Percentiles rank a stretch among this genome's conserved stretches.
These are phyloP conservation scores for Carallia pectinifolia DNA, from an alignment of 345 rosid genomes.

Conservation along the genomic window DNA sequence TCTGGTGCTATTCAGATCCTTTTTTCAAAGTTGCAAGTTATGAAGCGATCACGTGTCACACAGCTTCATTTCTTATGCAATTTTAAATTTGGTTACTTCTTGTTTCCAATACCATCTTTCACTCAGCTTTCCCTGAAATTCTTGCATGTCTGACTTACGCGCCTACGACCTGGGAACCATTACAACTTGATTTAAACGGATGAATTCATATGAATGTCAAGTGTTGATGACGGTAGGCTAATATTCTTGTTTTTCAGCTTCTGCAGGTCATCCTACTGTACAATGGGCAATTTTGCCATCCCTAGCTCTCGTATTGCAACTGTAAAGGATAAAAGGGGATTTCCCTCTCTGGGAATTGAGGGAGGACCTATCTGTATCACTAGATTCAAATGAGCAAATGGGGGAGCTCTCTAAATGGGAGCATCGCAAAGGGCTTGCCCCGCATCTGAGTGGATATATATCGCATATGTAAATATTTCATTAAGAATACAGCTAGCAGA, in stretches of 20 bases:
- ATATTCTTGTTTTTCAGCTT: conserved; percentile 30
- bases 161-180: background rate
- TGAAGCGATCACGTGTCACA: no score
- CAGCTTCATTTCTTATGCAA: no score
- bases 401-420: conserved; percentile 38
- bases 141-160: background rate
- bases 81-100: no score
- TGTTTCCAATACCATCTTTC: no score
- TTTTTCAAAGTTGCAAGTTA: no score
- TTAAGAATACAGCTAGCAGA: conserved; percentile 31
- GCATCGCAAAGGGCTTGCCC: conserved; percentile 31
- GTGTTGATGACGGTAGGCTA: background rate
- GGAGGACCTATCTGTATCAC: conserved; percentile 22
- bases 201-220: conserved; percentile 2
- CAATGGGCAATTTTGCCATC: conserved; percentile 35
- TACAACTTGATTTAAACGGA: background rate
- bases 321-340: conserved; percentile 26
- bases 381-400: conserved; percentile 22
- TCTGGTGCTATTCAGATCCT: no score
- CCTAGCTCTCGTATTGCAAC: conserved; percentile 30
- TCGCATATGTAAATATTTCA: conserved; percentile 42
- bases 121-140: background rate
- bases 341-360: conserved; percentile 23
- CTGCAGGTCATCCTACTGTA: conserved; percentile 30
- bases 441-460: conserved; percentile 35